Base-by-base conservation (phyloP, 139 green algal genomes). In the Desmodesmus armatus region DNA sequence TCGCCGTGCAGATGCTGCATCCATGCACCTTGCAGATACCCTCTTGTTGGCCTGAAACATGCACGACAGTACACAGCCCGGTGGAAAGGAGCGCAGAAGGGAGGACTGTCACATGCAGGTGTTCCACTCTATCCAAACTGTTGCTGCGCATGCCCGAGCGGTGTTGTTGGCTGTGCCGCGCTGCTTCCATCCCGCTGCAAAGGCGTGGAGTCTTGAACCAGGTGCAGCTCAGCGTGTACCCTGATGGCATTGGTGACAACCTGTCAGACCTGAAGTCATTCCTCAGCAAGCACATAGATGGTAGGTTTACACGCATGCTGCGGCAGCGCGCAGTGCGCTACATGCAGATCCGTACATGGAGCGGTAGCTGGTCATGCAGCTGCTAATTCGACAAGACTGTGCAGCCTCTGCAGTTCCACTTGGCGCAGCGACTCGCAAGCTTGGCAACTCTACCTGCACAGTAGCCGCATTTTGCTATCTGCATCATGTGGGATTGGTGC, bases 211-310 rank as follows among this genome's bases (percentile, higher is more conserved):
- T 72, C 2, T 44, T 13, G 31, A 72, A 72, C 63, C 25, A 72
- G 63, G 70, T 90, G 41, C 81, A 87, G 39, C 78, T 90, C 0
- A 84, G 69, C 40, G 67, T 58, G 2, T 90, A 90, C 67, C 77
- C 75, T 3, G 55, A 88, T 39, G 23, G 41, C 44, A 83, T 90
- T 27, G 87, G 87, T 6, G 41, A 37, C 31, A 79, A 87, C 63
- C 40, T 90, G 33, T 62, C 72, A 17, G 71, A 71, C 5, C 71
- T 90, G 27, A 51, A 43, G 21, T 17, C 13, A 13, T 88, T 90
- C 60, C 66, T 90, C 15, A 17, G 33, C 63, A 43, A 72, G 63
- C n/a, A n/a, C 63, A 72, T 31, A 72, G 7, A 17, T 72, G 63
- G 17, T 27, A 72, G 63, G 63, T 72, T 31, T 13, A 33, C 63